Evolutionary conservation across 257 asterid species (phyloP).

Genomic region (Solanum ahanhuiri): DNA sequence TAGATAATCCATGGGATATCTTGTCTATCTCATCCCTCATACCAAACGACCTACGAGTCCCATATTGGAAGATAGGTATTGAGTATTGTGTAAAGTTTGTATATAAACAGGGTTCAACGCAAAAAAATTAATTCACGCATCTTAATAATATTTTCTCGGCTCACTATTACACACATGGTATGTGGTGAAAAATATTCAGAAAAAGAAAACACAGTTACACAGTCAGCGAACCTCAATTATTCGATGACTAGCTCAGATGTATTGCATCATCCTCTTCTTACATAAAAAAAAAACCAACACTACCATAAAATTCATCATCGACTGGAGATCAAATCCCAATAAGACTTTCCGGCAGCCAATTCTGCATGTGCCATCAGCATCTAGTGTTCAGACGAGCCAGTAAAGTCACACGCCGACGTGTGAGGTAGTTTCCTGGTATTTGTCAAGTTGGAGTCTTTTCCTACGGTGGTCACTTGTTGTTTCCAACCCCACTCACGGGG

Average conservation of each 20-base stretch:
- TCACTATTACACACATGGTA: not conserved
- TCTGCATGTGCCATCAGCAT: not conserved
- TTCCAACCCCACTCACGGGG: not conserved
- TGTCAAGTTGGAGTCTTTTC: not conserved
- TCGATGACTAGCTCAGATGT: not conserved
- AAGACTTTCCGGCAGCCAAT: not conserved
- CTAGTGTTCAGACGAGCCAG: not conserved
- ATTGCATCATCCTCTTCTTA: not conserved
- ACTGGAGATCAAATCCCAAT: not conserved
- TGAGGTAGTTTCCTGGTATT: not conserved
- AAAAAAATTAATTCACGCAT: not conserved
- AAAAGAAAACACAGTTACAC: not conserved
- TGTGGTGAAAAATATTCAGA: not conserved
- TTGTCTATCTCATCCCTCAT: not conserved
- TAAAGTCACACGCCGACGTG: not conserved
- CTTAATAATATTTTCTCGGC: not conserved
- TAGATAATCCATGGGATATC: not conserved
- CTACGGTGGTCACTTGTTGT: not conserved
- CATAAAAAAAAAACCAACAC: not conserved
- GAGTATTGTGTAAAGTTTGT: not conserved
- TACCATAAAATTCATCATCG: not conserved
- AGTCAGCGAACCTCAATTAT: not conserved
- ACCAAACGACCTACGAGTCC: not conserved
- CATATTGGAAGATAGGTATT: not conserved
- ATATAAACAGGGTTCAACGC: not conserved